These are phyloP conservation scores for Bondarzewia mesenterica DNA, from an alignment of 1,284 basidiomycete species.

Conservation along the genomic window DNA sequence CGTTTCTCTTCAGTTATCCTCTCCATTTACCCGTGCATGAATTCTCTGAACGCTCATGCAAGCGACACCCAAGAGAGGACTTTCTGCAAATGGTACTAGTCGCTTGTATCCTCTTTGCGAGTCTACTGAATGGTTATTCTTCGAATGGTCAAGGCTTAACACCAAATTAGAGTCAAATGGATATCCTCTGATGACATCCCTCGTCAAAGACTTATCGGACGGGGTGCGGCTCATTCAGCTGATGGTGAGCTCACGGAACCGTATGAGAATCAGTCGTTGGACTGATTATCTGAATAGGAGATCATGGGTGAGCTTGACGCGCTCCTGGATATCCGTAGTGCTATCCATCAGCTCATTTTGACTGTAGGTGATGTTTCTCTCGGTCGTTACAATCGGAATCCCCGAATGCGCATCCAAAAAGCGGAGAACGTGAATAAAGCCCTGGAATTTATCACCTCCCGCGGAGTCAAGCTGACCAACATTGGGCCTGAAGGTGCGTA, in stretches of 20 bases:
- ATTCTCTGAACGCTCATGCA: slow-evolving; percentile 54
- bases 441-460: slow-evolving; percentile 88
- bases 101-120: slow-evolving; percentile 4
- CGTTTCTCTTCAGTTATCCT: too few species aligned
- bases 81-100: slow-evolving; percentile 77
- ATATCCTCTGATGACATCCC: slow-evolving; percentile 85
- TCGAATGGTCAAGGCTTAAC: slow-evolving; percentile 66
- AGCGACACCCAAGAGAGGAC: slow-evolving; percentile 67
- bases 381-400: slow-evolving; percentile 86
- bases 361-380: slow-evolving; percentile 76
- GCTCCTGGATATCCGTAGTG: background rate
- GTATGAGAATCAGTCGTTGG: background rate
- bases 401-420: slow-evolving; percentile 91
- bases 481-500: slow-evolving; percentile 85
- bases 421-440: slow-evolving; percentile 98
- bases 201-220: slow-evolving; percentile 88
- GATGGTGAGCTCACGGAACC: slow-evolving; percentile 50
- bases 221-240: slow-evolving; percentile 92
- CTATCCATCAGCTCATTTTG: background rate
- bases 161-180: slow-evolving; percentile 85
- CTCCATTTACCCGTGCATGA: slow-evolving; percentile 28
- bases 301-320: slow-evolving; percentile 68
- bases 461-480: slow-evolving; percentile 95
- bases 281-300: slow-evolving; percentile 46
- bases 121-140: slow-evolving; percentile 4